Conservation (phyloP, 2,329 filamentous ascomycete genomes). For the Didymella exigua region DNA sequence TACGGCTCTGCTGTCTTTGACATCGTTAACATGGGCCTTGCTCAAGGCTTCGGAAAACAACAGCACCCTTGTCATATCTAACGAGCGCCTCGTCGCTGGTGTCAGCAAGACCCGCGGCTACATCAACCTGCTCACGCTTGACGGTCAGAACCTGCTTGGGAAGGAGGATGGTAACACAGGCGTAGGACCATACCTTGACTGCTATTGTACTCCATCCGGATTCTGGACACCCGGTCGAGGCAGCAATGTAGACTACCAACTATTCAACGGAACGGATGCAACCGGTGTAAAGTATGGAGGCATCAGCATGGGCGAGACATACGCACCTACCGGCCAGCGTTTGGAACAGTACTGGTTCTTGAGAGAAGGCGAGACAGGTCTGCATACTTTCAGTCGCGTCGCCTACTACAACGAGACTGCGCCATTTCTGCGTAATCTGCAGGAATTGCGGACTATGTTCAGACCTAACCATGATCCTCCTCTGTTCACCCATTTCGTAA, state of each 20-base stretch:
- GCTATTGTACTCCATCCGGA: conserved; percentile 49
- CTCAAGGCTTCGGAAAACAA: conserved; percentile 27
- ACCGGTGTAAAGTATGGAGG: conserved; percentile 61
- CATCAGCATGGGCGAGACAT: conserved; percentile 64
- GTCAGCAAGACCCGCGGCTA: conserved; percentile 53
- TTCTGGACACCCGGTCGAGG: conserved; percentile 61
- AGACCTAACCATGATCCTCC: conserved; percentile 57
- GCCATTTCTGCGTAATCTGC: conserved; percentile 62
- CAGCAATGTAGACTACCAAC: conserved; percentile 55
- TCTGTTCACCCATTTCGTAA: conserved; percentile 55
- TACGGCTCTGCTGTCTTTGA: conserved; percentile 19
- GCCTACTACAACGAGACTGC: conserved; percentile 63
- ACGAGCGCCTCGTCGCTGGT: conserved; percentile 53
- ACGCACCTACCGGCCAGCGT: conserved; percentile 61
- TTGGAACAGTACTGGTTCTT: conserved; percentile 69
- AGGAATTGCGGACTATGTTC: conserved; percentile 65
- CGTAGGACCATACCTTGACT: conserved; percentile 47
- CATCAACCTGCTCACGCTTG: conserved; percentile 53
- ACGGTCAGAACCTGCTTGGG: conserved; percentile 47
- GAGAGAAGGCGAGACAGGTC: conserved; percentile 62
- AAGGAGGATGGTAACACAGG: conserved; percentile 25
- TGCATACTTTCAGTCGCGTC: conserved; percentile 60
- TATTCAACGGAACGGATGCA: conserved; percentile 53
- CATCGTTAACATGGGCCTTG: conserved; percentile 20
- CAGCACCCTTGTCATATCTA: conserved; percentile 48